Evolutionary conservation across 257 asterid species (phyloP), one percentile per base, ranked within the genome.

Genomic region (Catharanthus roseus): DNA sequence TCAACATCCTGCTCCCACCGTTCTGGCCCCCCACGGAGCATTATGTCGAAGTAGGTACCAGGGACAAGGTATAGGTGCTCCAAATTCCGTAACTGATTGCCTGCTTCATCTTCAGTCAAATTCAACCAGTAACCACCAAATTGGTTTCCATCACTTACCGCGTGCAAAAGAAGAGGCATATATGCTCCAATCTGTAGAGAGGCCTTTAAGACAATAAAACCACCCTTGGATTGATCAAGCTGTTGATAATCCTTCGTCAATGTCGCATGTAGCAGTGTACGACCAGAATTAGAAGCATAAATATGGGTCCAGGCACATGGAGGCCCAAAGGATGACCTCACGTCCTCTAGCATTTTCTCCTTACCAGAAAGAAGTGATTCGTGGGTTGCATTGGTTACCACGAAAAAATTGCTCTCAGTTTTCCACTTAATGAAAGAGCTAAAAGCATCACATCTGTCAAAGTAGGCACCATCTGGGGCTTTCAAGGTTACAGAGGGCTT

Each of bases 61-160:
- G 96, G 96, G 23, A 76, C 87, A 79, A 93, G 97, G 82, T 87
- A 80, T 41, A 93, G 65, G 66, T 51, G 55, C 26, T 86, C 90
- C 82, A 88, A 80, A 85, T 75, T 87, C 57, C 67, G 81, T 53
- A 86, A 53, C 78, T 78, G 86, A 75, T 77, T 77, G 65, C 74
- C 81, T 61, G 85, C 82, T 76, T 86, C 87, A 53, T 82, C 65
- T 67, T 82, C 82, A 70, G 74, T 76, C 72, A 81, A 75, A 78
- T 89, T 84, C 69, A 86, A 80, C 89, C 89, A 89, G 77, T 93
- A 93, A 71, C 98, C 98, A 73, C 98, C 98, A 80, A 87, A 93
- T 74, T 87, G 88, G 82, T 93, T 90, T 56, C 98, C 98, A 51
- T 93, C 89, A 74, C 95, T 82, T 65, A 81, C 90, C 81, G 86